Evolutionary conservation across 805 yeast genomes (phyloP), one percentile per base, ranked within the genome.

Genomic region (Cyberlindnera misumaiensis): DNA sequence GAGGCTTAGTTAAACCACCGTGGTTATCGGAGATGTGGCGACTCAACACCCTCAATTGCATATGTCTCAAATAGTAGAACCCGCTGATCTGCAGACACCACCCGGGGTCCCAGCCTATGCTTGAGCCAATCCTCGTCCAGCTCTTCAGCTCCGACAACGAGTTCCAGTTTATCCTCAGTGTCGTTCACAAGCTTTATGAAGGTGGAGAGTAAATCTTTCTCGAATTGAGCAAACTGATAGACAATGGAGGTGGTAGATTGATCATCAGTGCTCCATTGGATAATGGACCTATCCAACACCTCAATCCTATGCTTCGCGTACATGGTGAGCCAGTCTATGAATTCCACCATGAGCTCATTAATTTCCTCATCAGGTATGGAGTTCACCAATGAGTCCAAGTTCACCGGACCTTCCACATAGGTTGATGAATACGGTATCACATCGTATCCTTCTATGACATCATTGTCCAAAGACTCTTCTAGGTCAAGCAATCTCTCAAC

Each of bases 111-210:
- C 25, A 47, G 22, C 39, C 58, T 45, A 25, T 44, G 43, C 10
- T 45, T 45, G 8, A 45, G n/a, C 59, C 59, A 44, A 32, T 49
- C 44, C 14, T 44, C 44, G 35, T 43, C 53, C 48, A 50, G 24
- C 36, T 52, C 41, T 45, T 43, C 52, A 6, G 46, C 39, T 8
- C 44, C 55, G 6, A 52, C 14, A 16, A 51, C 36, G 17, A 53
- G 32, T 2, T 49, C 48, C 17, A 48, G 30, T 12, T 40, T 40
- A 1, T 37, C 45, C 4, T 52, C 46, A 14, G 14, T 15, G 3
- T 13, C 3, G 3, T 35, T 32, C 11, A 38, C 37, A 6, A 39
- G 35, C 4, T 30, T 30, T 4, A 18, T 13, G 35, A 47, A 49
- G 11, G 34, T 38, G 2, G 13, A 16, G 9, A 50, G 28, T 4